Base-by-base conservation (phyloP, 2,329 filamentous ascomycete genomes). In the Colletotrichum simmondsii region DNA sequence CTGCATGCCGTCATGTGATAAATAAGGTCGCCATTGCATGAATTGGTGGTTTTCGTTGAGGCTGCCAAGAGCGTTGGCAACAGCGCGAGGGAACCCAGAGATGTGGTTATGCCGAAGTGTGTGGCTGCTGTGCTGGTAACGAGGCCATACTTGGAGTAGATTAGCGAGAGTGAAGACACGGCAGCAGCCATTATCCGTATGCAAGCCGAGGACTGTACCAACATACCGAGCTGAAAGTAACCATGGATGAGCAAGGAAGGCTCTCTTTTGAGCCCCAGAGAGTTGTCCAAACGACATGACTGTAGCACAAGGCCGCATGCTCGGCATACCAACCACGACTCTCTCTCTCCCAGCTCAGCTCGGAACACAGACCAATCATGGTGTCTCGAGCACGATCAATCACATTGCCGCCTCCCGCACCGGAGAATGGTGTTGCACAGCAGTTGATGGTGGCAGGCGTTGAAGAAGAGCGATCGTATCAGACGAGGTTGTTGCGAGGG, bases 101-200 rank as follows among this genome's bases (percentile, higher is more conserved):
- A 53, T 66, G 42, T 68, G 66, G 71, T 64, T 61, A 59, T 35
- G 67, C 62, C 54, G 64, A 60, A 26, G 67, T 42, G 63, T 63
- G 64, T 65, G 68, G 73, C 67, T 64, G 67, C 24, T 19, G 37
- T 71, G 59, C 65, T 65, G 35, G 52, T 37, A 49, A 65, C 56
- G 16, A 54, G 59, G 59, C 59, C 64, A 30, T 71, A 75, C 73
- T 54, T 26, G 71, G 73, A 75, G 54, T 64, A 74, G 73, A 74
- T 75, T 74, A 75, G 73, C 73, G 73, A 75, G 67, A 26, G 37
- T 16, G 52, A 56, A 58, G 22, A 32, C 53, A 73, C 57, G 19
- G 56, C 58, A 60, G 52, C 57, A 63, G 58, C 57, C 30, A 66
- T 54, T 58, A 71, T 54, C 62, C 63, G 68, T 32, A 70, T 64